A percentile compares a stretch with the other conserved stretches of the same genome.
Evolutionary conservation across 768 basidiomycete species (phyloP).

Genomic region (Lactarius trivialis): DNA sequence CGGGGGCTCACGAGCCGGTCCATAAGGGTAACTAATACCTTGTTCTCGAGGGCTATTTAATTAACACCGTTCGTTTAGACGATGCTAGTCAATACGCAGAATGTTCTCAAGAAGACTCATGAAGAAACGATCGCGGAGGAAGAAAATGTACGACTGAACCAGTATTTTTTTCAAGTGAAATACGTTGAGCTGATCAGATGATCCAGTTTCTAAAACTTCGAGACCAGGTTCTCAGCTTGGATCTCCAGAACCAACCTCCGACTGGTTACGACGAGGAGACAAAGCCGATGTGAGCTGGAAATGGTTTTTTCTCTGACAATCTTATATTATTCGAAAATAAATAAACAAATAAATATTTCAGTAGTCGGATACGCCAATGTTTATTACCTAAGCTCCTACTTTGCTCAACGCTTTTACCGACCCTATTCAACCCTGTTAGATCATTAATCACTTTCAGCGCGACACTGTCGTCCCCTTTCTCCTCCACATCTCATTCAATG

Average conservation of each 20-base stretch:
- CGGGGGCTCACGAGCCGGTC: conserved; percentile 56
- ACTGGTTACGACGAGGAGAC: conserved; percentile 12
- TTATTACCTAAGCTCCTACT: background rate
- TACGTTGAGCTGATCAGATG: background rate
- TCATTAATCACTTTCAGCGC: background rate
- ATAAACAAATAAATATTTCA: background rate
- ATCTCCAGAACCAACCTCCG: conserved; percentile 5
- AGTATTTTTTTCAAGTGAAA: background rate
- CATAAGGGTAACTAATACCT: conserved; percentile 43
- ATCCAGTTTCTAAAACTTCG: conserved; percentile 23
- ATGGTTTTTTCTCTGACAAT: background rate
- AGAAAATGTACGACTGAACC: conserved; percentile 37
- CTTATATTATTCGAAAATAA: background rate
- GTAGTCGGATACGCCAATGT: background rate
- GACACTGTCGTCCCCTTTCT: background rate
- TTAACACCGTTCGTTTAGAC: conserved; percentile 37
- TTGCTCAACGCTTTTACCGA: background rate
- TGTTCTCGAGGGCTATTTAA: background rate
- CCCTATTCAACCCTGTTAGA: background rate
- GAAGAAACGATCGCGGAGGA: conserved; percentile 48
- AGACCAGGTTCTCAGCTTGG: conserved; percentile 15
- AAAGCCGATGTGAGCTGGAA: conserved; percentile 3
- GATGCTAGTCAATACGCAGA: conserved; percentile 65
- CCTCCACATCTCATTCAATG: conserved; percentile 20
- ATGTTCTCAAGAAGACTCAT: conserved; percentile 45